Evolutionary conservation across 768 basidiomycete species (phyloP).

Genomic region (Pleurotus pulmonarius): DNA sequence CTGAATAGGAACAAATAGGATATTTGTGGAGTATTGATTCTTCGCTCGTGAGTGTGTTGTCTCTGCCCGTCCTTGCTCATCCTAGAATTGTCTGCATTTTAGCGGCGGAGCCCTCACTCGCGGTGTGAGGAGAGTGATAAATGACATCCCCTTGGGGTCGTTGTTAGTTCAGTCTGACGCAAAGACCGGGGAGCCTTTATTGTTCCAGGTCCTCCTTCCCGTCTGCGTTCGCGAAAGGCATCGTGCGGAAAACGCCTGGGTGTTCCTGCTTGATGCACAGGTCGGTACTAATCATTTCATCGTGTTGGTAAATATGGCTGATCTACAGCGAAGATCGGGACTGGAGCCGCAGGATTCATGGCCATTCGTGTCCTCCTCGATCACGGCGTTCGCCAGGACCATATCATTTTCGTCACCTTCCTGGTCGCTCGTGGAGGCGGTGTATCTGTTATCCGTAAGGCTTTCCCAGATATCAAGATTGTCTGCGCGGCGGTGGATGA

Average conservation of each 20-base stretch:
- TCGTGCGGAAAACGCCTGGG: conserved; percentile 67
- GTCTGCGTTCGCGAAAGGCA: conserved; percentile 61
- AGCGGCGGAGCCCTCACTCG: conserved; percentile 90
- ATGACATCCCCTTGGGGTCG: conserved; percentile 83
- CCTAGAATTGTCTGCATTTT: conserved; percentile 9
- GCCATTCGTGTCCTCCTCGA: conserved; percentile 90
- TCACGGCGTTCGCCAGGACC: conserved; percentile 81
- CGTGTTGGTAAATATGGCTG: not conserved
- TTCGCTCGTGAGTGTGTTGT: conserved; percentile 65
- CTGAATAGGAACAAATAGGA: conserved; percentile 32
- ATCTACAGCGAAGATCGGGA: conserved; percentile 65
- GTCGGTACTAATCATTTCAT: conserved; percentile 25
- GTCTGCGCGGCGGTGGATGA: conserved; percentile 84
- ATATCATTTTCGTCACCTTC: conserved; percentile 88
- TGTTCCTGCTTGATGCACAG: conserved; percentile 90
- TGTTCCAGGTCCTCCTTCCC: conserved; percentile 82
- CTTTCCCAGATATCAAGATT: conserved; percentile 84
- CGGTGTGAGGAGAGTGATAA: conserved; percentile 85
- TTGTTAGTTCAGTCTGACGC: conserved; percentile 88
- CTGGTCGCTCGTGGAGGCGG: conserved; percentile 84
- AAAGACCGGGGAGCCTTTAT: conserved; percentile 79
- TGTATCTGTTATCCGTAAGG: conserved; percentile 67
- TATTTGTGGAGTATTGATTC: conserved; percentile 85
- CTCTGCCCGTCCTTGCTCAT: not conserved
- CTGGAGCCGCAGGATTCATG: conserved; percentile 93